A percentile compares a stretch with the other conserved stretches of the same genome.
Conservation (phyloP, 2,329 filamentous ascomycete species). For the Aspergillus viridinutans region DNA sequence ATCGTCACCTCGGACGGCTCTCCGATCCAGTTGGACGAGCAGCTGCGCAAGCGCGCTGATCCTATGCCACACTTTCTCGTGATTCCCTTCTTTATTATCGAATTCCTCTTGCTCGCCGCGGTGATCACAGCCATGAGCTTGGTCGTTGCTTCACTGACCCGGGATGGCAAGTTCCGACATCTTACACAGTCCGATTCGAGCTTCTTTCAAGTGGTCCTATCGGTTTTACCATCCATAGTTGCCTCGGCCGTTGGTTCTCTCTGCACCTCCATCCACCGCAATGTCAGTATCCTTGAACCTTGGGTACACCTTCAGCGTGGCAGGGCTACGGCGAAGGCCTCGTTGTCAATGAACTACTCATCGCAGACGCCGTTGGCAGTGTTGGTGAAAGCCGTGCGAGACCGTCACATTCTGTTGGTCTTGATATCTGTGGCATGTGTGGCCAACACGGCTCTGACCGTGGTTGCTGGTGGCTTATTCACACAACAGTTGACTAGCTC, state of each 20-base stretch:
- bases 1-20: conserved; percentile 27
- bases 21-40: conserved; percentile 21
- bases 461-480: conserved; percentile 32
- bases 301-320: conserved; percentile 34
- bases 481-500: conserved; percentile 28
- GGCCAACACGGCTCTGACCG: conserved; percentile 26
- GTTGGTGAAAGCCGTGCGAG: conserved; percentile 24
- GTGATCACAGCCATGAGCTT: conserved; percentile 30
- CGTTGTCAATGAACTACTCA: conserved; percentile 30
- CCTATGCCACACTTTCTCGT: conserved; percentile 32
- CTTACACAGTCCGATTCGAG: conserved; percentile 30
- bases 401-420: conserved; percentile 24
- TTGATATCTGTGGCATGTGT: conserved; percentile 30
- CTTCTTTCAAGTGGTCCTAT: conserved; percentile 28
- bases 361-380: conserved; percentile 30
- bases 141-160: conserved; percentile 24
- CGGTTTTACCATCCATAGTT: conserved; percentile 29
- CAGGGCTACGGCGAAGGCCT: conserved; percentile 21
- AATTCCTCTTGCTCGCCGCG: conserved; percentile 28
- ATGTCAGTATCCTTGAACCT: conserved; percentile 31
- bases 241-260: conserved; percentile 30
- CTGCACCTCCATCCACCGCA: conserved; percentile 32
- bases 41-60: conserved; percentile 22
- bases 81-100: conserved; percentile 31
- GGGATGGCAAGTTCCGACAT: conserved; percentile 28